Base-by-base conservation (phyloP, 2,329 filamentous ascomycete genomes). In the Dactylonectria estremocensis region DNA sequence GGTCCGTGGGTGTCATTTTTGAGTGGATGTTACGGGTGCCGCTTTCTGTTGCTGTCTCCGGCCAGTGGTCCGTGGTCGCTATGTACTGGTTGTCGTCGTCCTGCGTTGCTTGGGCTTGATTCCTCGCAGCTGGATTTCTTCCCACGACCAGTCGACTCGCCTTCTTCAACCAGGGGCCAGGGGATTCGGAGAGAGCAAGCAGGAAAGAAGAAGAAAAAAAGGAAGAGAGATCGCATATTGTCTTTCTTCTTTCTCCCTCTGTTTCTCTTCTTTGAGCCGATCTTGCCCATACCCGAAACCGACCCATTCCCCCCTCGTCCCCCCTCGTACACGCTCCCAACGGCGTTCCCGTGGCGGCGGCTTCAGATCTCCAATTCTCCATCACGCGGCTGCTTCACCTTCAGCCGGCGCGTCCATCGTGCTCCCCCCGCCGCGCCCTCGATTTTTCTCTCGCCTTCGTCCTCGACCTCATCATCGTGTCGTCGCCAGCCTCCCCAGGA, bases 331-430 rank as follows among this genome's bases (percentile, higher is more conserved):
- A 49, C 56, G 37, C 49, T 62, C 63, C 49, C 64, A 68, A 65
- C 64, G 60, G 53, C 53, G 56, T 61, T 65, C 54, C 63, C 48
- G 62, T 68, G 66, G 66, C 66, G 64, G 64, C 70, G 64, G 69
- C 67, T 66, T 68, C 70, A 69, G 50, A 63, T n/a, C 28, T 52
- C 28, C 24, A 18, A n/a, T 24, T 70, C 65, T 69, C 68, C 58
- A 64, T 66, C 67, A 67, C 69, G 65, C 70, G 68, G 65, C 66
- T 72, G 67, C 71, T 72, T 73, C 71, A 74, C 67, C 64, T 68
- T 70, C 60, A 72, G 65, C 71, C 63, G 69, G 69, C 71, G 69
- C 70, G 69, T 70, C 56, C 67, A 62, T 68, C 61, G 65, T 72
- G 58, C 59, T 46, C 49, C 53, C 48, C 66, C 49, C 71, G 65